Conservation (phyloP, 139 green algal species). For the Micromonas commoda region DNA sequence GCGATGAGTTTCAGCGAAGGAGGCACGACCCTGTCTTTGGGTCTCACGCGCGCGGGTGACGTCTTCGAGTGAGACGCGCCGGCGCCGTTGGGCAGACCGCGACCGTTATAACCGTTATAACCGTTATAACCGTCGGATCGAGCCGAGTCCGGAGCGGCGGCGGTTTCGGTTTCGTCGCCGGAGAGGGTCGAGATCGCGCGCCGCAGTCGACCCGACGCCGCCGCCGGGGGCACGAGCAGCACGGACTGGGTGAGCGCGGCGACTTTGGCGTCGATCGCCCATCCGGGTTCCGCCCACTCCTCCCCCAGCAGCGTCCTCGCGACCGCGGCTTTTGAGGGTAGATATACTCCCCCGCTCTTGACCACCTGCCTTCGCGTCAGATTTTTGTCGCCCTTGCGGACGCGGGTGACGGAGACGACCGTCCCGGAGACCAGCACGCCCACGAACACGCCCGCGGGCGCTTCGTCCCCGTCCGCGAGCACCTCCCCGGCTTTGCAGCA, state of each 20-base stretch:
- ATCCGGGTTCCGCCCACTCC: neutral
- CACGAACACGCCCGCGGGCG: neutral
- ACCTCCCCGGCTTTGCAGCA: neutral
- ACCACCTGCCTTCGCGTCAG: neutral
- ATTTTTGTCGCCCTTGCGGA: neutral
- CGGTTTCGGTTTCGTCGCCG: neutral
- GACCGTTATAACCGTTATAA: too few relatives aligned
- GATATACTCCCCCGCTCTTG: neutral
- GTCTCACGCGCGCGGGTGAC: too few relatives aligned
- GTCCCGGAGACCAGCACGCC: neutral
- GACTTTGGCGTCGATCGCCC: neutral
- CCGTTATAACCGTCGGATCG: too few relatives aligned
- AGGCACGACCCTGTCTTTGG: too few relatives aligned
- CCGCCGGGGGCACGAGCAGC: neutral
- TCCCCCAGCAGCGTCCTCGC: too few relatives aligned
- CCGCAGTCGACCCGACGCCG: neutral
- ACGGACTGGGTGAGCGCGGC: neutral
- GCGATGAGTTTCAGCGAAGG: constrained; percentile 57
- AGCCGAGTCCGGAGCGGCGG: too few relatives aligned
- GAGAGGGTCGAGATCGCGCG: neutral
- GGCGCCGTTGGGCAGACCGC: too few relatives aligned
- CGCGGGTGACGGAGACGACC: neutral
- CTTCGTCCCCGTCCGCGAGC: neutral
- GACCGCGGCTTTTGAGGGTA: neutral
- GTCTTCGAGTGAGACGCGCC: too few relatives aligned